Evolutionary conservation across 164 flowering plant species (phyloP).

Genomic region (Tetracentron sinense): DNA sequence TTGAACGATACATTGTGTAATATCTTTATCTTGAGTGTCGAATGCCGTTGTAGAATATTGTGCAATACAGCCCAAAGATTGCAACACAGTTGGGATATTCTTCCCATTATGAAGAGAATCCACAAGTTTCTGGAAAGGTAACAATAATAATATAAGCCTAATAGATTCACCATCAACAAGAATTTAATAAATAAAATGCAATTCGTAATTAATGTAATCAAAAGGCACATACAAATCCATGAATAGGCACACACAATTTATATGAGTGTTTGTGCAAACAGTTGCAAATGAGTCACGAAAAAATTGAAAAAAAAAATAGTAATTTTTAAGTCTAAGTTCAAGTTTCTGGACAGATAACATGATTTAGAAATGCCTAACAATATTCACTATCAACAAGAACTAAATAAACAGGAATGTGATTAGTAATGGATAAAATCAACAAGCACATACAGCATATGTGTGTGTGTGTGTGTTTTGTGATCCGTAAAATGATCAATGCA

Average conservation of each 20-base stretch:
- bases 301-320: neutral
- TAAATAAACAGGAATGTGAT: too few relatives aligned
- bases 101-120: constrained; percentile 45
- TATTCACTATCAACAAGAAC: neutral
- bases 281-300: neutral
- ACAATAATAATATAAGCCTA: neutral
- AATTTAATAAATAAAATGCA: neutral
- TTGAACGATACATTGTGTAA: constrained; percentile 38
- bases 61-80: constrained; percentile 79
- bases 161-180: neutral
- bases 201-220: too few relatives aligned
- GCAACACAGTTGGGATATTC: constrained; percentile 70
- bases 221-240: too few relatives aligned
- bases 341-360: constrained; percentile 50
- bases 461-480: too few relatives aligned
- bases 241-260: too few relatives aligned
- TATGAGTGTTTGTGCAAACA: too few relatives aligned
- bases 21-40: constrained; percentile 45
- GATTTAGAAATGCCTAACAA: neutral
- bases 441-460: too few relatives aligned
- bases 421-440: neutral
- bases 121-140: constrained; percentile 58
- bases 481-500: too few relatives aligned
- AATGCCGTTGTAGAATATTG: constrained; percentile 55
- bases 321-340: too few relatives aligned